A percentile compares a stretch with the other conserved stretches of the same genome.
Conservation (phyloP, 257 asterid species). For the Catharanthus roseus region DNA sequence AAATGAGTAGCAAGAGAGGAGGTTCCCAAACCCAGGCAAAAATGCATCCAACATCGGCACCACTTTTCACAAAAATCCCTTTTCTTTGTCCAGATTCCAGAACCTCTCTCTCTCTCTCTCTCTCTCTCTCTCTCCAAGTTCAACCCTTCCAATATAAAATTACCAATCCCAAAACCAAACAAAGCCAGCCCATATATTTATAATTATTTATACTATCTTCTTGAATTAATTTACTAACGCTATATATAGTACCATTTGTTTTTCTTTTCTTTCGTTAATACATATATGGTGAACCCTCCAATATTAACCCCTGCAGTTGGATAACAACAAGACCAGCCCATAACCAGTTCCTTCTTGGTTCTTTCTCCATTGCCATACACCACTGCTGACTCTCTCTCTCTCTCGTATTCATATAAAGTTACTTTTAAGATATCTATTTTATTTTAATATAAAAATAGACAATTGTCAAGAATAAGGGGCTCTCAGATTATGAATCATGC, state of each 20-base stretch:
- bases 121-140: background rate
- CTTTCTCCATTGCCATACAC: background rate
- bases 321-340: slow-evolving; percentile 41
- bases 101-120: slow-evolving; percentile 14
- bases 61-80: slow-evolving; percentile 36
- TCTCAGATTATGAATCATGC: too few relatives aligned
- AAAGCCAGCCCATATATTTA: slow-evolving; percentile 37
- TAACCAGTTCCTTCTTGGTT: slow-evolving; percentile 11
- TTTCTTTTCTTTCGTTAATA: background rate
- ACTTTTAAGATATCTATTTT: too few relatives aligned
- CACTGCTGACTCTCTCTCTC: background rate
- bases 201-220: too few relatives aligned
- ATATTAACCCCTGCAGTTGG: slow-evolving; percentile 6
- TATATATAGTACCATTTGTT: background rate
- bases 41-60: too few relatives aligned
- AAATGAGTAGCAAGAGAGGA: slow-evolving; percentile 13
- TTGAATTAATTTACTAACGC: background rate
- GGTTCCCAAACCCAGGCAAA: slow-evolving; percentile 20
- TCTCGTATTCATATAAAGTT: too few relatives aligned
- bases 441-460: too few relatives aligned
- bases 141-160: slow-evolving; percentile 6
- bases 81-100: slow-evolving; percentile 43
- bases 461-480: too few relatives aligned
- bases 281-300: slow-evolving; percentile 11
- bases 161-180: slow-evolving; percentile 29